phyloP scores from a whole-genome alignment of 805 yeast species.

The Zygoascus biomembranicola region DNA sequence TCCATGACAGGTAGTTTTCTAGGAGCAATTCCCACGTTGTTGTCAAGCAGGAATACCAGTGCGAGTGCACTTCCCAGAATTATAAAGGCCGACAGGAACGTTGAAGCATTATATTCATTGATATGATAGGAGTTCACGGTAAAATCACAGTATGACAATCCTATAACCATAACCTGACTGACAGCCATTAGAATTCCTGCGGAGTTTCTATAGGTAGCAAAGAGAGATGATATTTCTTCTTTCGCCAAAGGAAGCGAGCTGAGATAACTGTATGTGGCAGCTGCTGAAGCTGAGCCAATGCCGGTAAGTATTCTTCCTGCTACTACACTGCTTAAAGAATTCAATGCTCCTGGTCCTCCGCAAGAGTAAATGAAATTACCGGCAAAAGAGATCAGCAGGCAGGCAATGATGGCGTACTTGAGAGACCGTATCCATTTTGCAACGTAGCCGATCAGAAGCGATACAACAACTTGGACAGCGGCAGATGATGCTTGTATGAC shows the following conservation, averaged over 20 bases:
- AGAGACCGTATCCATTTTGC: not conserved
- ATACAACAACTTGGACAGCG: not conserved
- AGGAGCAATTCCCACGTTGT: no score
- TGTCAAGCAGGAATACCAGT: not conserved
- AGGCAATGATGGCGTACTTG: not conserved
- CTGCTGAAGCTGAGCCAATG: not conserved
- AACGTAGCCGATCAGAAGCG: not conserved
- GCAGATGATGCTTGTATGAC: not conserved
- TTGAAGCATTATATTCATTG: not conserved
- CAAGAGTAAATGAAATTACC: not conserved
- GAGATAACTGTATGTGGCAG: not conserved
- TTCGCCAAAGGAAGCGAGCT: not conserved
- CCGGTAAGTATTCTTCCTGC: not conserved
- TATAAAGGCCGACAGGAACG: not conserved
- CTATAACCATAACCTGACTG: not conserved
- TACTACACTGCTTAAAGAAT: not conserved
- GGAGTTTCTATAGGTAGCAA: not conserved
- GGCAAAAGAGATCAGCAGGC: not conserved
- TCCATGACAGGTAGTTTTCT: not conserved
- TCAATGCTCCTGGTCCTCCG: not conserved
- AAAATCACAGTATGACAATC: not conserved
- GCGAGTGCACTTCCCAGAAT: not conserved
- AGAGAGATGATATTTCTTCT: not conserved
- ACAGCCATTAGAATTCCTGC: not conserved
- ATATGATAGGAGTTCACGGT: not conserved